Evolutionary conservation across 768 basidiomycete genomes (phyloP).

Genomic region (Mycena venus): DNA sequence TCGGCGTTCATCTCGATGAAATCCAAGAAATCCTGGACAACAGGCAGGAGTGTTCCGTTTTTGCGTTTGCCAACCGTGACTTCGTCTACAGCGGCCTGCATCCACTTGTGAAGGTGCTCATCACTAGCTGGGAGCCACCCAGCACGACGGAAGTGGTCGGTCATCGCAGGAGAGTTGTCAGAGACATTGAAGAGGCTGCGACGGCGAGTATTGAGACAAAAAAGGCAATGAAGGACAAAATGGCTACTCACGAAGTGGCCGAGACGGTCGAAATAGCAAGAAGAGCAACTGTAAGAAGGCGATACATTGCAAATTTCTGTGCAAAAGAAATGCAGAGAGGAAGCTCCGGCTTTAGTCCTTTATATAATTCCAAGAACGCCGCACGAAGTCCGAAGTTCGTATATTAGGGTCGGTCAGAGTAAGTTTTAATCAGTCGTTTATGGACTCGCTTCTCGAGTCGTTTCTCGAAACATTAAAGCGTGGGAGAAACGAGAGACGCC

Average conservation of each 20-base stretch:
- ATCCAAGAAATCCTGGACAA: conserved; percentile 43
- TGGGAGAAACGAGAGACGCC: no score
- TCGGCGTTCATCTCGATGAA: conserved; percentile 44
- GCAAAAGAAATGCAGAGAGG: not conserved
- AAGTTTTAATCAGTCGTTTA: no score
- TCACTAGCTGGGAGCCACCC: conserved; percentile 23
- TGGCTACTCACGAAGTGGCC: not conserved
- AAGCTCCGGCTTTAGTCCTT: not conserved
- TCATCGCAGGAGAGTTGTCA: not conserved
- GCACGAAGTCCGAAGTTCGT: not conserved
- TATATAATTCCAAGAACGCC: not conserved
- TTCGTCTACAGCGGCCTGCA: conserved; percentile 5
- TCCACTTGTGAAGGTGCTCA: conserved; percentile 7
- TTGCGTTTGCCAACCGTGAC: not conserved
- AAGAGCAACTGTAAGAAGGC: not conserved
- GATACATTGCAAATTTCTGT: not conserved
- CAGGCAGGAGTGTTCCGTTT: conserved; percentile 17
- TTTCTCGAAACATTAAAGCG: no score
- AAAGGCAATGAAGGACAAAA: not conserved
- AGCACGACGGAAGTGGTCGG: not conserved
- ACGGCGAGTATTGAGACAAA: not conserved
- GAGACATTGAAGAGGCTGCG: not conserved
- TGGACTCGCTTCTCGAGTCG: no score
- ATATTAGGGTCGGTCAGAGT: not conserved
- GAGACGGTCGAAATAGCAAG: not conserved